Base-by-base conservation (phyloP, 192 early-diverging fungal genomes). In the Obelidium mucronatum region DNA sequence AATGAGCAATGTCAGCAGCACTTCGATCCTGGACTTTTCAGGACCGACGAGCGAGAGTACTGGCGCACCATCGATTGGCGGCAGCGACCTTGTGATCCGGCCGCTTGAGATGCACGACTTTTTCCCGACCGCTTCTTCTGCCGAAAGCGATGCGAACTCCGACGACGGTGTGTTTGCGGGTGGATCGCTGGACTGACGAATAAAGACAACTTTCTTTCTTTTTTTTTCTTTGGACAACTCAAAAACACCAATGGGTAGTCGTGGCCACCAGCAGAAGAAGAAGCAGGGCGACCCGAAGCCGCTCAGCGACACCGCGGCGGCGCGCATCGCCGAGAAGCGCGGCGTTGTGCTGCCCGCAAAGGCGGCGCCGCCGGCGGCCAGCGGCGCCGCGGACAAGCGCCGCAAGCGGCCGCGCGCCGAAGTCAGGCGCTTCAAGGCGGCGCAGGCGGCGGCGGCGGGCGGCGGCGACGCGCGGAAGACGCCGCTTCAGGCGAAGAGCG, bases 241-340 rank as follows among this genome's bases (percentile, higher is more conserved):
- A 58, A 8, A 6, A 0, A 48, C 0, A 6, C 44, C 8, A 58
- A 86, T 86, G 85, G 85, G 85, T 58, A 75, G 48, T 68, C 54
- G 85, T n/a, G 78, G 77, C 36, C 81, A 80, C 52, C 85, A 86
- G 42, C 70, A 79, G 34, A 81, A 79, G 73, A 86, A 84, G 65
- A 76, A 82, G 59, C 85, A 86, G 74, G 40, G 75, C 58, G 81
- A 73, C 22, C 82, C 82, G 19, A 63, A 75, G n/a, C 80, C 85
- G 5, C 35, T 86, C 30, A 63, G 53, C 67, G 82, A 86, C 40
- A 40, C 34, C 17, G 55, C 76, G 15, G 35, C 84, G 31, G 78
- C 79, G 2, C 76, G 75, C 19, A 74, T 79, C 31, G 75, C 70
- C 26, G 74, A 71, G 33, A 69, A 74, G 78, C 81, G 62, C 62